These are phyloP conservation scores for Solanum dulcamara DNA, from an alignment of 257 asterid genomes.

Conservation along the genomic window DNA sequence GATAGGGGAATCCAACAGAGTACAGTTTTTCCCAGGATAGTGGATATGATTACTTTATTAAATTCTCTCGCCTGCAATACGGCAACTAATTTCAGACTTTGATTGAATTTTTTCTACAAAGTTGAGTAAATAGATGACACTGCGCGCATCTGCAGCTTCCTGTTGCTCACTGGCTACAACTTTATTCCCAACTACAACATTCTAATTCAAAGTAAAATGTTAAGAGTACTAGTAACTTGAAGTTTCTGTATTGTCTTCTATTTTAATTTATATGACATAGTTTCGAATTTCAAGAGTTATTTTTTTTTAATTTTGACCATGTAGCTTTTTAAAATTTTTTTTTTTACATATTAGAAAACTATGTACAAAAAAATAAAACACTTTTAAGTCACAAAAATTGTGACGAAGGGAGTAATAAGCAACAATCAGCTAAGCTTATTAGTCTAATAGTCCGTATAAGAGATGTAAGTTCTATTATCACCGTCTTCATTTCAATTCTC, in stretches of 20 bases:
- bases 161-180: not conserved
- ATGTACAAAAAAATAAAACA: too few relatives aligned
- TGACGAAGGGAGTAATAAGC: too few relatives aligned
- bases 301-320: too few relatives aligned
- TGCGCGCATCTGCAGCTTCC: not conserved
- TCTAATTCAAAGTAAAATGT: not conserved
- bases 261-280: too few relatives aligned
- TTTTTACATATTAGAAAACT: too few relatives aligned
- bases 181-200: not conserved
- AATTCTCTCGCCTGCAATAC: not conserved
- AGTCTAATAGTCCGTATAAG: too few relatives aligned
- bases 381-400: too few relatives aligned
- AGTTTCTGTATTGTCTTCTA: not conserved
- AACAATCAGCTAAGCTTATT: too few relatives aligned
- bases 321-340: too few relatives aligned
- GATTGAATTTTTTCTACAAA: not conserved
- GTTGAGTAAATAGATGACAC: not conserved
- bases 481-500: too few relatives aligned
- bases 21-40: not conserved
- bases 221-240: not conserved
- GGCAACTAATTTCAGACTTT: not conserved
- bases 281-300: too few relatives aligned
- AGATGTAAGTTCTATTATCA: too few relatives aligned
- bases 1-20: not conserved
- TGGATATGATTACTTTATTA: not conserved